Conservation (phyloP, 1,284 basidiomycete genomes). For the Cryptococcus sp. region DNA sequence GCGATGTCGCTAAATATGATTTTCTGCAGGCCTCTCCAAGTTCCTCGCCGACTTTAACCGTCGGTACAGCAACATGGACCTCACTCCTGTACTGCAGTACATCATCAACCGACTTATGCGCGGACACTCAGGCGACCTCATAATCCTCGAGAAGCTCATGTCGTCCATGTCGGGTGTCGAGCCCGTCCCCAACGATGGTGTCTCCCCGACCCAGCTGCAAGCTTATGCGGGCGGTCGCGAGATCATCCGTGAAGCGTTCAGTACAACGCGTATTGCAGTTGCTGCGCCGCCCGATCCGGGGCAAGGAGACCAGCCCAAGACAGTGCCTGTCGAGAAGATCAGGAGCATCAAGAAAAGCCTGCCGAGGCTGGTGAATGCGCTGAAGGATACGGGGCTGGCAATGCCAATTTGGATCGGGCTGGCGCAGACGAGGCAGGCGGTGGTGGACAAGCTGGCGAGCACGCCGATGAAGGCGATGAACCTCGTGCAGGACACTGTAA, state of each 20-base stretch:
- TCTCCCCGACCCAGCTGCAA: conserved; percentile 81
- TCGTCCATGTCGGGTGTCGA: conserved; percentile 95
- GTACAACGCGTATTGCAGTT: conserved; percentile 48
- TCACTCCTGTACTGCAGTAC: conserved; percentile 81
- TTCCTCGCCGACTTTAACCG: conserved; percentile 91
- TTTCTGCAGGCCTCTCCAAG: conserved; percentile 68
- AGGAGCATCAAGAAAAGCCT: conserved; percentile 39
- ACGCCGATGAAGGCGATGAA: conserved; percentile 55
- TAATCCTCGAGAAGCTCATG: conserved; percentile 87
- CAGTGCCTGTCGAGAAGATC: conserved; percentile 27
- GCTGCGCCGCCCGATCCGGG: conserved; percentile 26
- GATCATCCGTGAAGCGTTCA: conserved; percentile 74
- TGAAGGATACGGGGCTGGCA: conserved; percentile 70
- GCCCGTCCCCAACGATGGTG: conserved; percentile 66
- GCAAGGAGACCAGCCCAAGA: conserved; percentile 21
- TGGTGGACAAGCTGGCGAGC: conserved; percentile 28
- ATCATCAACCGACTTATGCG: conserved; percentile 85
- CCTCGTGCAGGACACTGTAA: conserved; percentile 77
- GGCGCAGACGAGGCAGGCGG: conserved; percentile 66
- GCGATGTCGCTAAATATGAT: conserved; percentile 16
- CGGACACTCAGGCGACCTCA: conserved; percentile 79
- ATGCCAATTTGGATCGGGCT: conserved; percentile 82
- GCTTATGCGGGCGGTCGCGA: conserved; percentile 87
- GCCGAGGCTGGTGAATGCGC: conserved; percentile 62
- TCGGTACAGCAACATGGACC: conserved; percentile 71